Base-by-base conservation (phyloP, 768 basidiomycete genomes). In the Galerina sulciceps region DNA sequence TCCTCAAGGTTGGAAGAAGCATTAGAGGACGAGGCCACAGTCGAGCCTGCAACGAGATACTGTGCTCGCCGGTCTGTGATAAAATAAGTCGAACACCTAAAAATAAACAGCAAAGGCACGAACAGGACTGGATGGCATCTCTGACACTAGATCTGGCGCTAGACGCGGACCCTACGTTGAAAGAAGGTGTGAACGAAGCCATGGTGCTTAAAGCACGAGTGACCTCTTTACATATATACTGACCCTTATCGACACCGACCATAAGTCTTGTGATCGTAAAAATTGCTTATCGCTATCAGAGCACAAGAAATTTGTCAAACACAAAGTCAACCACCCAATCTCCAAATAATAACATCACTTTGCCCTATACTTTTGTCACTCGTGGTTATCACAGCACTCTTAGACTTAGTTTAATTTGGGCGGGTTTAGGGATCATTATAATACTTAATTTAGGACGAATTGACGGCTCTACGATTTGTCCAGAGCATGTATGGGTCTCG, bases 401-500 rank as follows among this genome's bases (percentile, higher is more conserved):
- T n/a, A 31, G 26, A 8, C 26, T 8, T 31, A 31, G 26, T 31
- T 31, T 31, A 31, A 5, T 31, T 31, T 5, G 26, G 26, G 52
- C 41, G 10, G 15, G 34, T 56, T 26, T 48, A 48, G 53, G 44
- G 52, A n/a, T 37, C 22, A 47, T 13, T 8, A 26, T 35, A 55
- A 31, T 31, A 31, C 26, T 35, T 42, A 42, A 41, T 42, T 62
- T 60, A 81, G 47, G 79, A 75, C 53, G 76, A 68, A 67, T 77
- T 78, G 43, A 81, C 77, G 45, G 91, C 90, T 70, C 87, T 82
- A 65, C 89, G 89, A 69, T 94, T 94, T 58, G 86, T 85, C 93
- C 93, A 94, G 73, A 81, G 76, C 91, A 94, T 93, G 70, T 94
- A 94, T 20, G 91, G 88, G 69, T 93, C 91, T 67, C 91, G 84